Evolutionary conservation across 352 stramenopile species (phyloP), one percentile per base, ranked within the genome.

Genomic region (Peronosclerospora sorghi): DNA sequence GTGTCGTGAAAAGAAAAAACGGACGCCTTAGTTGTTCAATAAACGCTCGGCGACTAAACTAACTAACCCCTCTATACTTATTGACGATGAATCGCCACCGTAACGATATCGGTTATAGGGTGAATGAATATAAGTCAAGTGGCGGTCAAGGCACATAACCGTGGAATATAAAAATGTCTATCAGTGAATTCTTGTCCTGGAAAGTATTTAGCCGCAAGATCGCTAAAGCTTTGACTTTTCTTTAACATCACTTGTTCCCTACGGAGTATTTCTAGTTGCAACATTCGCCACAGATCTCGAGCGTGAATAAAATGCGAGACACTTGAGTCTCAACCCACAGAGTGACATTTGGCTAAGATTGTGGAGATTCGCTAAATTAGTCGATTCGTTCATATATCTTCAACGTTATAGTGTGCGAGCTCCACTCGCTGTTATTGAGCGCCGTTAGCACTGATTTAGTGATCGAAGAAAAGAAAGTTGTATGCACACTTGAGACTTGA

Each of bases 141-240:
- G 72, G 65, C 9, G 71, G 64, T n/a, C 68, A 79, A 36, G 27
- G 14, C 5, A 37, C 6, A 54, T 32, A 51, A n/a, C 35, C 21
- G 21, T 26, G 21, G 21, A 26, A 26, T 3, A 26, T 7, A 26
- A 3, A 26, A 26, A 26, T 26, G 43, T 10, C 18, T 19, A 46
- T 89, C 73, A 32, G 61, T 49, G 32, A 89, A 89, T 39, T 84
- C 56, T 34, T 75, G 53, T 7, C 45, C 47, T 0, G 72, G 64
- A 0, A 89, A 46, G 34, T 76, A 66, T 35, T 66, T 75, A 14
- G 65, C 53, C 8, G 83, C 74, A 41, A 84, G 68, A 89, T 82
- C 13, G 61, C 72, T 9, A 77, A 56, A 15, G 73, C 72, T 46
- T 89, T 89, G 44, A 85, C 62, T 50, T 86, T 86, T 41, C 39